phyloP scores from a whole-genome alignment of 169 alveolate species.

The Cardiosporidium cionae region DNA sequence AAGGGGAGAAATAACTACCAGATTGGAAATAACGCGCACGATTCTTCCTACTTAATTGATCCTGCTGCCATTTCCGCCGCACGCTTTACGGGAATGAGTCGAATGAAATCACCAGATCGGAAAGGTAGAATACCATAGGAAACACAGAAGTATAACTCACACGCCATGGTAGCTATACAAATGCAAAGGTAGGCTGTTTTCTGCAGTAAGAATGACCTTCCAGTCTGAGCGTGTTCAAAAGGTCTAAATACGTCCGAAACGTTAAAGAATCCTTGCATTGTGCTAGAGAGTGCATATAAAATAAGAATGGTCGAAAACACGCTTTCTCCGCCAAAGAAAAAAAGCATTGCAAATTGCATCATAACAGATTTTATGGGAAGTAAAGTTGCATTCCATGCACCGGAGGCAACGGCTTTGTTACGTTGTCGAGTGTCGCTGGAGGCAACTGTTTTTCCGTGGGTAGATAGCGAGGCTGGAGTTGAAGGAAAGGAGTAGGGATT shows the following conservation, averaged over 20 bases:
- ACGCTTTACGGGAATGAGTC: background rate
- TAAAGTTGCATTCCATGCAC: background rate
- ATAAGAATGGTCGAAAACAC: background rate
- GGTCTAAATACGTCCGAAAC: background rate
- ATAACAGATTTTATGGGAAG: background rate
- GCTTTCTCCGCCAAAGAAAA: background rate
- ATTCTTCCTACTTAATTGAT: background rate
- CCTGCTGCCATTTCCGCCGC: background rate
- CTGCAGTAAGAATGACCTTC: background rate
- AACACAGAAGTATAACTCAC: background rate
- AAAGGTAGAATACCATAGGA: background rate
- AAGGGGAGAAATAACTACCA: no score
- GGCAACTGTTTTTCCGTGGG: no score
- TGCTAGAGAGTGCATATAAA: background rate
- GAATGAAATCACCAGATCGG: background rate
- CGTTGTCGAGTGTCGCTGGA: no score
- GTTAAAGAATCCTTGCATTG: background rate
- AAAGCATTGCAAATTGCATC: background rate
- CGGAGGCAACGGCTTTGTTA: no score
- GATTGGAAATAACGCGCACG: no score
- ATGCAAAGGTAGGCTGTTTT: background rate
- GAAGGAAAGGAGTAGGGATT: no score
- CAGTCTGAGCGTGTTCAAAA: background rate
- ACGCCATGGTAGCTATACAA: background rate
- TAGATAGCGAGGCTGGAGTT: no score